phyloP scores from a whole-genome alignment of 2,329 filamentous ascomycete species.

The Penicillium sp. region DNA sequence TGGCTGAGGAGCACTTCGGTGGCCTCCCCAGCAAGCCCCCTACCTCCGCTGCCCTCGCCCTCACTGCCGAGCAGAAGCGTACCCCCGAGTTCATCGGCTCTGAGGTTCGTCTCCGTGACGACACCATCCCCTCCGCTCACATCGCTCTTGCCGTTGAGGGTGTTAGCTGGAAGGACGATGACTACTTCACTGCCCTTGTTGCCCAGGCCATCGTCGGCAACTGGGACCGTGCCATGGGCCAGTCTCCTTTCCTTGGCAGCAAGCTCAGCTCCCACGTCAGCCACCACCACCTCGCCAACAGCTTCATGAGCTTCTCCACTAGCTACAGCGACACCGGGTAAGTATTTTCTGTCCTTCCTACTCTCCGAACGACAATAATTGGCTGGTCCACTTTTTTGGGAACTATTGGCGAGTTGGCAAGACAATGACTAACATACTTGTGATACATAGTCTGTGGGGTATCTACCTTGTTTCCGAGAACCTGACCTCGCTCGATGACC shows the following conservation, averaged over 20 bases:
- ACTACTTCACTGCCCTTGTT: conserved; percentile 98
- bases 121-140: conserved; percentile 94
- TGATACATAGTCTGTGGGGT: conserved; percentile 80
- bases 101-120: conserved; percentile 92
- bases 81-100: conserved; percentile 96
- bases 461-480: conserved; percentile 97
- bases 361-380: not conserved
- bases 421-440: conserved; percentile 1
- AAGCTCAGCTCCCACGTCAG: conserved; percentile 95
- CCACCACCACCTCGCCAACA: conserved; percentile 95
- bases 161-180: conserved; percentile 98
- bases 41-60: conserved; percentile 69
- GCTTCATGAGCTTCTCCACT: conserved; percentile 99
- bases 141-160: conserved; percentile 98
- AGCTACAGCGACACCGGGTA: conserved; percentile 99
- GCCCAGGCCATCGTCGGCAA: conserved; percentile 99
- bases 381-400: not conserved
- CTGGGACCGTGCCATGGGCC: conserved; percentile 99
- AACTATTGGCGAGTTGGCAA: conserved; percentile 12
- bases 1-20: conserved; percentile 95
- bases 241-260: conserved; percentile 95
- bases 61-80: conserved; percentile 75
- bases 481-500: conserved; percentile 83
- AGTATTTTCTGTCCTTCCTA: conserved; percentile 36
- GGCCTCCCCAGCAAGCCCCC: conserved; percentile 74